phyloP scores from a whole-genome alignment of 495 filamentous ascomycete species.

The Penicillium steckii region DNA sequence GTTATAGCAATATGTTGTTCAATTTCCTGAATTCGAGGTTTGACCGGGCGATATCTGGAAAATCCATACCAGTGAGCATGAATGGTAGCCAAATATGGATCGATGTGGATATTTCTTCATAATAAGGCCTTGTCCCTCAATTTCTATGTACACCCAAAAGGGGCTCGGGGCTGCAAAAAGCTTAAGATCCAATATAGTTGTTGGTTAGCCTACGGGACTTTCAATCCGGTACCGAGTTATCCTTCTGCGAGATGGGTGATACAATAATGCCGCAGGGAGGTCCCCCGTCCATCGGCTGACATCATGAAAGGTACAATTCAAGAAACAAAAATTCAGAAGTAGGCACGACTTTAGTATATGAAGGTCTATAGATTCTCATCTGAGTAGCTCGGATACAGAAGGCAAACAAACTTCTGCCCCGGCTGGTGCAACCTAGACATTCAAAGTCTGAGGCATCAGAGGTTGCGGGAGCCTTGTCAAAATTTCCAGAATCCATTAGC shows the following conservation, averaged over 20 bases:
- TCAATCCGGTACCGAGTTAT: not conserved
- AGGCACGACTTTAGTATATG: not conserved
- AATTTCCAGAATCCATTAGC: not conserved
- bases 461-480: not conserved
- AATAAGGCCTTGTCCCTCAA: too few species aligned
- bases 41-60: too few species aligned
- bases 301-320: slow-evolving; percentile 8
- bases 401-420: not conserved
- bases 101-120: too few species aligned
- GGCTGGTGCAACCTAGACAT: not conserved
- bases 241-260: slow-evolving; percentile 10
- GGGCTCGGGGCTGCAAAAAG: not conserved
- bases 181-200: slow-evolving; percentile 6
- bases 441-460: not conserved
- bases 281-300: slow-evolving; percentile 11
- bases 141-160: too few species aligned
- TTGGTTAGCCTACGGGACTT: not conserved
- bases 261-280: slow-evolving; percentile 22
- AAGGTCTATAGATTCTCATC: too few species aligned
- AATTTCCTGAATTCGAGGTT: too few species aligned
- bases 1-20: too few species aligned
- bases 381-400: not conserved
- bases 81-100: too few species aligned
- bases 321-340: not conserved
- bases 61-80: too few species aligned